A percentile compares a stretch with the other conserved stretches of the same genome.
phyloP scores from a whole-genome alignment of 176 grass and related monocot species.

The Hordeum marinum region DNA sequence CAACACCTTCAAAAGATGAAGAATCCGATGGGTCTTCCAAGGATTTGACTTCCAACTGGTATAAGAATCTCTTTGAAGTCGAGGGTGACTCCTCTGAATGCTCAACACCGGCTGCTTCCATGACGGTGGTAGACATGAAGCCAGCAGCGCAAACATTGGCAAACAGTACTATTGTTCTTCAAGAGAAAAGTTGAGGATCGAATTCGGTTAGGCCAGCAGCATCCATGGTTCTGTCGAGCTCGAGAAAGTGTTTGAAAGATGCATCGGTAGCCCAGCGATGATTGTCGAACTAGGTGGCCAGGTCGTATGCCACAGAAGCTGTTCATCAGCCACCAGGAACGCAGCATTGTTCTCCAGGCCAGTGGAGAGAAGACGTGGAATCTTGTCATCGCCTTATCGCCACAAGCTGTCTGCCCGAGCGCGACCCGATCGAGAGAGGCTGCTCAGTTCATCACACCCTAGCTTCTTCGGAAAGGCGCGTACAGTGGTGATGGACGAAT shows the following conservation, averaged over 20 bases:
- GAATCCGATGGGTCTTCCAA: neutral
- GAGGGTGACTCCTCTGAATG: neutral
- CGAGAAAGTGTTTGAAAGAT: neutral
- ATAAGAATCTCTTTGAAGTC: neutral
- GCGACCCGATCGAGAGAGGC: neutral
- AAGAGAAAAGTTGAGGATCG: neutral
- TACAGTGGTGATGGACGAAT: neutral
- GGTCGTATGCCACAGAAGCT: neutral
- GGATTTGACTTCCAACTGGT: neutral
- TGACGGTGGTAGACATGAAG: neutral
- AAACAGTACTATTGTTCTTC: neutral
- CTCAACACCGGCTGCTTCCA: neutral
- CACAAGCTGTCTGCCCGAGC: neutral
- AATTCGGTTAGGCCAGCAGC: neutral
- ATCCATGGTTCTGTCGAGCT: neutral
- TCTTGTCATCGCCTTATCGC: neutral
- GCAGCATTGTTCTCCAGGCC: neutral
- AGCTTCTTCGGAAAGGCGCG: neutral
- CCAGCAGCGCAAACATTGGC: neutral
- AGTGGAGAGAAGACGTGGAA: neutral
- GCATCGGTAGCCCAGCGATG: neutral
- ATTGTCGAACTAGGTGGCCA: neutral
- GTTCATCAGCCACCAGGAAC: neutral
- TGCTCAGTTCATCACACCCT: neutral
- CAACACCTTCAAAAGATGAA: neutral